Base-by-base conservation (phyloP, 306 rosid genomes). In the Quercus gilva region DNA sequence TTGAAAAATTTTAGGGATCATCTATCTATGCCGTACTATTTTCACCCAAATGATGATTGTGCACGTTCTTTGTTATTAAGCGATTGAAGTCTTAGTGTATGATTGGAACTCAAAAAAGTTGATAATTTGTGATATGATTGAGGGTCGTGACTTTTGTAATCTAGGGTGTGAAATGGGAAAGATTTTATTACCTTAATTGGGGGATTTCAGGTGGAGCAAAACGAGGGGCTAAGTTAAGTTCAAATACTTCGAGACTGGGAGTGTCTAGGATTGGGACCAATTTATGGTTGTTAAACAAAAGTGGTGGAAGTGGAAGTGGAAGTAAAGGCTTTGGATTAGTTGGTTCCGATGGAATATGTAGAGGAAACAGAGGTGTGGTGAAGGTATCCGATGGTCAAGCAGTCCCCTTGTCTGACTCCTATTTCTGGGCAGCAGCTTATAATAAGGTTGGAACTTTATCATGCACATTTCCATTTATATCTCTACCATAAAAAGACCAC, bases 331-430 rank as follows among this genome's bases (percentile, higher is more conserved):
- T 80, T 75, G 52, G 71, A 15, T 74, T 33, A 35, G 10, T 85
- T 68, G 83, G 15, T 63, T 61, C 67, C 11, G 10, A 2, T 0
- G 19, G 55, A 20, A 60, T 15, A 21, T n/a, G 1, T 11, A 63
- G 59, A 21, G 63, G 83, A 71, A 82, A 63, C 29, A 73, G 51
- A 55, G 56, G 67, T 21, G 28, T 35, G 0, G 51, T 80, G 4
- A 84, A 68, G 61, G 80, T 73, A 45, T 78, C 88, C 20, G 88
- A 80, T 71, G 89, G 86, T 53, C 84, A 74, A 17, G 69, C 86
- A 2, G 25, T 75, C 8, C 68, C 81, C 37, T 35, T 67, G 23
- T 14, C 84, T 49, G 45, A 41, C 45, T 12, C 53, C 25, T 77
- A 35, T 71, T 26, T 1, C 28, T 81, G 83, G 81, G 57, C 74